Evolutionary conservation across 345 rosid species (phyloP).

Genomic region (Combretum micranthum): DNA sequence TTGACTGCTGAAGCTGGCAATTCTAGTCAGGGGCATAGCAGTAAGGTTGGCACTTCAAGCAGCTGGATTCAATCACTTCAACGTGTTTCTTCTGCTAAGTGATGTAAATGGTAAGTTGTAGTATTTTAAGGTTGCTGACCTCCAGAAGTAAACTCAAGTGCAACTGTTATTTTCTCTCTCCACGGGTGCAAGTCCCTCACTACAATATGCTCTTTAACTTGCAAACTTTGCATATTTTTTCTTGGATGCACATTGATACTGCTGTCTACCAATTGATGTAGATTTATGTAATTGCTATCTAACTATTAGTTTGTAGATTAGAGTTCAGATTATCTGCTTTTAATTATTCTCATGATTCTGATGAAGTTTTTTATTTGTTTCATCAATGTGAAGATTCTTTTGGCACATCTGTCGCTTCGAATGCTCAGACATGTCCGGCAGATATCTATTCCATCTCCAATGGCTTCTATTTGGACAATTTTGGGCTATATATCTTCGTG

Average conservation of each 20-base stretch:
- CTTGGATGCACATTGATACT: not conserved
- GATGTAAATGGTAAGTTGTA: constrained; percentile 35
- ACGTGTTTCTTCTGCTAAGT: constrained; percentile 57
- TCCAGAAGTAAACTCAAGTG: constrained; percentile 15
- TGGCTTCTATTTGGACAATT: constrained; percentile 21
- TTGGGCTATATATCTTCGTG: not conserved
- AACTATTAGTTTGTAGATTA: too few relatives aligned
- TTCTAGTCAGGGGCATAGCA: constrained; percentile 42
- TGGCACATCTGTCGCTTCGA: too few relatives aligned
- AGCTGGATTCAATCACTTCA: constrained; percentile 79
- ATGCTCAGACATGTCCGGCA: too few relatives aligned
- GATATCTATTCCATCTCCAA: too few relatives aligned
- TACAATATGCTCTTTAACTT: constrained; percentile 20
- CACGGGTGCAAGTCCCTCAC: constrained; percentile 16
- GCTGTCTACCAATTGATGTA: not conserved
- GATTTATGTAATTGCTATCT: too few relatives aligned
- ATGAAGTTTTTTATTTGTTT: too few relatives aligned
- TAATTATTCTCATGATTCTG: too few relatives aligned
- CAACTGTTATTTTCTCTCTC: constrained; percentile 19
- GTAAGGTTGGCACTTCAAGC: constrained; percentile 48
- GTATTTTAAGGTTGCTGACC: constrained; percentile 6
- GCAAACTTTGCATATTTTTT: not conserved
- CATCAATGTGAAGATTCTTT: too few relatives aligned
- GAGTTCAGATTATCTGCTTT: too few relatives aligned
- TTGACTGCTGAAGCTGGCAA: constrained; percentile 49